These are phyloP conservation scores for Barnettozyma pratensis DNA, from an alignment of 805 yeast genomes.

Conservation along the genomic window DNA sequence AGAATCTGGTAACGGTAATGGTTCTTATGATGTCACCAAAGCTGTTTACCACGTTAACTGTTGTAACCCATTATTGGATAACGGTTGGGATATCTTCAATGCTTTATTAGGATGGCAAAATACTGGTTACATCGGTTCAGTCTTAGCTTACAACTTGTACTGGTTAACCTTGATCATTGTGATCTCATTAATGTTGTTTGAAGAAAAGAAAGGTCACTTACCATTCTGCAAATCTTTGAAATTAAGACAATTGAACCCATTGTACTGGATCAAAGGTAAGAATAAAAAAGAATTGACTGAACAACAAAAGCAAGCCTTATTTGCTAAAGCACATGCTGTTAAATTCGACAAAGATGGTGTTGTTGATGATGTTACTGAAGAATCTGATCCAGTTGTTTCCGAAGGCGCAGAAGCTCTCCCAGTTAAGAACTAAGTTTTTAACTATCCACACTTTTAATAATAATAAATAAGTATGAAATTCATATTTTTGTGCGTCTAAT, in stretches of 20 bases:
- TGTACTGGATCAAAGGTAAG: constrained; percentile 66
- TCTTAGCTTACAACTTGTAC: constrained; percentile 80
- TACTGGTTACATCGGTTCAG: constrained; percentile 91
- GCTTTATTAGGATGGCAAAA: constrained; percentile 96
- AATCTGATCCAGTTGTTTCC: neutral
- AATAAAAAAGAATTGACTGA: constrained; percentile 51
- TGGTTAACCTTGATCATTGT: constrained; percentile 67
- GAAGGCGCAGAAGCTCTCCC: neutral
- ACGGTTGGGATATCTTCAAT: constrained; percentile 97
- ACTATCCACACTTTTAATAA: neutral
- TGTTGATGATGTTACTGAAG: neutral
- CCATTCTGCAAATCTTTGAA: constrained; percentile 54
- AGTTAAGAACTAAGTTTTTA: neutral
- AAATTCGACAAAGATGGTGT: constrained; percentile 34
- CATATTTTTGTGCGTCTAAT: neutral
- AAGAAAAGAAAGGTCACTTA: constrained; percentile 79
- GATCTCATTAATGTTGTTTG: constrained; percentile 62
- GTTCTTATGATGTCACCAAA: constrained; percentile 77
- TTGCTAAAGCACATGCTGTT: constrained; percentile 36
- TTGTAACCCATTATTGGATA: constrained; percentile 87
- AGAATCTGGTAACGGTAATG: constrained; percentile 91
- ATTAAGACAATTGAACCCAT: constrained; percentile 59
- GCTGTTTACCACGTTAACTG: constrained; percentile 96
- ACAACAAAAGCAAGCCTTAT: constrained; percentile 49
- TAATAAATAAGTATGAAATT: neutral